Conservation (phyloP, 768 basidiomycete genomes). For the Omphalotus guepiniiformis region DNA sequence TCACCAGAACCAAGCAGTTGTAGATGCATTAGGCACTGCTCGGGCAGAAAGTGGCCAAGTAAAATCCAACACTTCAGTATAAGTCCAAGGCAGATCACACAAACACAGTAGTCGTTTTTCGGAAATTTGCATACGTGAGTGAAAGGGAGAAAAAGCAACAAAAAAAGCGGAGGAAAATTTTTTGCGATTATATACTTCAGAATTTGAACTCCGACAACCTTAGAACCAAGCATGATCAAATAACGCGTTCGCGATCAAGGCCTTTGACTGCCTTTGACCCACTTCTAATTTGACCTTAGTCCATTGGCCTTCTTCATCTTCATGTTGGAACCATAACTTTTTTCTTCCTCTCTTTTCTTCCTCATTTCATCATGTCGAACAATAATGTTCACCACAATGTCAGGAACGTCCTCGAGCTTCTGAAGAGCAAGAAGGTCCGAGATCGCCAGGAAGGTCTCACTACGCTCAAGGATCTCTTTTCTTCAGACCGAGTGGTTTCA, state of each 20-base stretch:
- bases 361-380: slow-evolving; percentile 8
- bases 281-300: background rate
- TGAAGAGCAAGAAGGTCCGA: slow-evolving; percentile 62
- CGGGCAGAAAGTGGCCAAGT: slow-evolving; percentile 73
- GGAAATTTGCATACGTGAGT: background rate
- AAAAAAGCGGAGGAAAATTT: slow-evolving; percentile 7
- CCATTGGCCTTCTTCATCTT: background rate
- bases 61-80: no score
- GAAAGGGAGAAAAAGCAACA: background rate
- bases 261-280: slow-evolving; percentile 2
- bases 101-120: no score
- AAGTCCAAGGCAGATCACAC: no score
- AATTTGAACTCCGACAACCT: background rate
- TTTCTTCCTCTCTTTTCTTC: background rate
- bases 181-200: background rate
- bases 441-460: slow-evolving; percentile 64
- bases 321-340: background rate
- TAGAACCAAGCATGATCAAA: slow-evolving; percentile 28
- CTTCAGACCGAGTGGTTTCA: slow-evolving; percentile 41
- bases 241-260: slow-evolving; percentile 10
- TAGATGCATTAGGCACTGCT: slow-evolving; percentile 55
- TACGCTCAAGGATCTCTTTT: slow-evolving; percentile 47
- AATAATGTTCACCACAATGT: slow-evolving; percentile 36
- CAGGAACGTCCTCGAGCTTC: slow-evolving; percentile 42
- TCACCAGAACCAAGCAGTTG: slow-evolving; percentile 82